A percentile compares a stretch with the other conserved stretches of the same genome.
Evolutionary conservation across 2,329 filamentous ascomycete species (phyloP).

Genomic region (Polytolypa hystricis): DNA sequence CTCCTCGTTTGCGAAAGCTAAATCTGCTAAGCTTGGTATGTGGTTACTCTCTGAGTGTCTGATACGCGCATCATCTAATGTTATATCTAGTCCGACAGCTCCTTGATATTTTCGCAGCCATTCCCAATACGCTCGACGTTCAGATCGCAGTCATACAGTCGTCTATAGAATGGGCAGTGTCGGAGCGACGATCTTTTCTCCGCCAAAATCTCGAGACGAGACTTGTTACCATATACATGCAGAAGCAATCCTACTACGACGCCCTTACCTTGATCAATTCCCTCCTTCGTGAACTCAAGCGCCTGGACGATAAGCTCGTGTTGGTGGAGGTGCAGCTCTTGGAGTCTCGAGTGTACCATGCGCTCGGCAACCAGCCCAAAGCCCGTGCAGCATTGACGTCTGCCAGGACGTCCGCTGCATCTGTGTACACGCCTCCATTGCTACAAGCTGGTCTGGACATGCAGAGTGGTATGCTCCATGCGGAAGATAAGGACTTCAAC

Average conservation of each 20-base stretch:
- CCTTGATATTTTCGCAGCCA: conserved; percentile 86
- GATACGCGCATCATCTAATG: conserved; percentile 2
- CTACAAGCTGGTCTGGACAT: conserved; percentile 95
- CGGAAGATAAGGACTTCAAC: conserved; percentile 98
- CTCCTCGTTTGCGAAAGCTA: conserved; percentile 95
- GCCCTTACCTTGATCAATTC: conserved; percentile 93
- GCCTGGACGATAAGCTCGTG: conserved; percentile 95
- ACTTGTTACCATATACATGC: conserved; percentile 87
- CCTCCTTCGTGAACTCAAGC: conserved; percentile 91
- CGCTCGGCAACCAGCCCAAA: conserved; percentile 91
- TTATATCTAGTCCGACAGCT: conserved; percentile 69
- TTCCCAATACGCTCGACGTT: conserved; percentile 87
- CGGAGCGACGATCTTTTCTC: conserved; percentile 87
- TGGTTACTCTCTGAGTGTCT: conserved; percentile 3
- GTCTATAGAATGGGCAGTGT: conserved; percentile 98
- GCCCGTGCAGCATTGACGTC: conserved; percentile 88
- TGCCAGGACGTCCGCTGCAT: conserved; percentile 87
- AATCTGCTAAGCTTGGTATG: conserved; percentile 94
- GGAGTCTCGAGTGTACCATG: conserved; percentile 94
- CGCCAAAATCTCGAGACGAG: conserved; percentile 97
- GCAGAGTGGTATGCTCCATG: conserved; percentile 98
- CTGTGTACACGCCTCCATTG: conserved; percentile 90
- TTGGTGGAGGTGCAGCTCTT: conserved; percentile 95
- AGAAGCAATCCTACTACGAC: conserved; percentile 95
- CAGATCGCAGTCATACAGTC: conserved; percentile 95